These are phyloP conservation scores for Dactylonectria estremocensis DNA, from an alignment of 2,329 filamentous ascomycete species.

Conservation along the genomic window DNA sequence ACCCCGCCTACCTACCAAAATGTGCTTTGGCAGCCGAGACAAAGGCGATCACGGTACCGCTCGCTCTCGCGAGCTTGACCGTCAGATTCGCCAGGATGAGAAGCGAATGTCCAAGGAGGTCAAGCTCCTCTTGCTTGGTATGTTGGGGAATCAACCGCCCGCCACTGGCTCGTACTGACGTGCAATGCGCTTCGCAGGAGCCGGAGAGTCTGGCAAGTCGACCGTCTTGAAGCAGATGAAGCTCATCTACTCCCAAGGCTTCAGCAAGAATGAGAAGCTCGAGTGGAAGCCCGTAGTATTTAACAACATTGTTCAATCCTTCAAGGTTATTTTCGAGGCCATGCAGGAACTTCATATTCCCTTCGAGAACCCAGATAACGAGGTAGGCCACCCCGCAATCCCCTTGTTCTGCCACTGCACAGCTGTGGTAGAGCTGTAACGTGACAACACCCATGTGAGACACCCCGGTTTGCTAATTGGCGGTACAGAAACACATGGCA, in stretches of 20 bases:
- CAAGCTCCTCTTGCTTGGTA: slow-evolving; percentile 93
- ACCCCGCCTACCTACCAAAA: slow-evolving; percentile 51
- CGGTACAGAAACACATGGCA: slow-evolving; percentile 79
- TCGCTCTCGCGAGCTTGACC: slow-evolving; percentile 86
- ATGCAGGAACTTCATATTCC: slow-evolving; percentile 88
- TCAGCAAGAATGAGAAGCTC: slow-evolving; percentile 89
- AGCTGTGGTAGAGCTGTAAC: slow-evolving; percentile 11
- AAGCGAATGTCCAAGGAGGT: slow-evolving; percentile 90
- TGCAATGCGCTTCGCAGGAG: slow-evolving; percentile 70
- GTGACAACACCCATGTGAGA: slow-evolving; percentile 30
- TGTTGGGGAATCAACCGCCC: slow-evolving; percentile 26
- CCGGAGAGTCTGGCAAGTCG: slow-evolving; percentile 92
- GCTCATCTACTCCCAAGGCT: slow-evolving; percentile 94
- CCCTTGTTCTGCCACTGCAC: slow-evolving; percentile 8
- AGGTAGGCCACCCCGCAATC: slow-evolving; percentile 68
- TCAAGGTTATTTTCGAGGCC: slow-evolving; percentile 90
- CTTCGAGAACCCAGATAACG: slow-evolving; percentile 84
- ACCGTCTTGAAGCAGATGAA: slow-evolving; percentile 99
- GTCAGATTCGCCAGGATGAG: slow-evolving; percentile 87
- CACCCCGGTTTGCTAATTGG: slow-evolving; percentile 55
- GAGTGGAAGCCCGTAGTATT: slow-evolving; percentile 98
- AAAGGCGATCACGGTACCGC: slow-evolving; percentile 64
- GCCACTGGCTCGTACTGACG: slow-evolving; percentile 31
- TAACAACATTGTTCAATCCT: slow-evolving; percentile 93
- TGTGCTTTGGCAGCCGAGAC: slow-evolving; percentile 76